A percentile compares a stretch with the other conserved stretches of the same genome.
Evolutionary conservation across 2,329 filamentous ascomycete species (phyloP).

Genomic region (Arthrobotrys megalospora): DNA sequence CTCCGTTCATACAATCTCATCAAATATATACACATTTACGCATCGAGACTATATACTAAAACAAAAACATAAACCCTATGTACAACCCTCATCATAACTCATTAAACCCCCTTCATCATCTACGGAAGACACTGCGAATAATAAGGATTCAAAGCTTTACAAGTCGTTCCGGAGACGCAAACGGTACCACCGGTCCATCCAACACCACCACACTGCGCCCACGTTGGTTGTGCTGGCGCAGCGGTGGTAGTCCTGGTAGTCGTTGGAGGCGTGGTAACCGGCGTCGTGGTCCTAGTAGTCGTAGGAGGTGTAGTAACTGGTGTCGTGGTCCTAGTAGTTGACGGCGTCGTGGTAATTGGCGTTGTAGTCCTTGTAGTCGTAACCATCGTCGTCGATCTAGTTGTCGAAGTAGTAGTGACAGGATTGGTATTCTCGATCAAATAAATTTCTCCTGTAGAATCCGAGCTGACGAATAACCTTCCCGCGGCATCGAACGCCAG

Average conservation of each 20-base stretch:
- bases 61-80: slow-evolving; percentile 3
- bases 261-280: slow-evolving; percentile 18
- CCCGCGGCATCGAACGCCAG: slow-evolving; percentile 70
- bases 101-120: neutral
- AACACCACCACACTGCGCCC: slow-evolving; percentile 64
- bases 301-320: slow-evolving; percentile 15
- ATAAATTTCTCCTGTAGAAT: slow-evolving; percentile 77
- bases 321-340: slow-evolving; percentile 12
- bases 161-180: slow-evolving; percentile 62
- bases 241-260: slow-evolving; percentile 31
- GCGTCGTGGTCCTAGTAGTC: slow-evolving; percentile 15
- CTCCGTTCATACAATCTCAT: neutral
- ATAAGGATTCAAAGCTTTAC: slow-evolving; percentile 62
- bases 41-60: neutral
- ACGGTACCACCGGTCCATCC: slow-evolving; percentile 60
- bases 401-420: slow-evolving; percentile 35
- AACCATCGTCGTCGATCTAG: slow-evolving; percentile 14
- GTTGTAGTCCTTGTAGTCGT: slow-evolving; percentile 25
- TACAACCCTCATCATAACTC: neutral
- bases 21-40: slow-evolving; percentile 12
- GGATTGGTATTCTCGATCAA: slow-evolving; percentile 68
- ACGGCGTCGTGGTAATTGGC: slow-evolving; percentile 20
- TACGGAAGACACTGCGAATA: slow-evolving; percentile 64
- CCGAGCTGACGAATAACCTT: slow-evolving; percentile 76
- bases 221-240: slow-evolving; percentile 10